These are phyloP conservation scores for Russula ochroleuca DNA, from an alignment of 768 basidiomycete species.

Conservation along the genomic window DNA sequence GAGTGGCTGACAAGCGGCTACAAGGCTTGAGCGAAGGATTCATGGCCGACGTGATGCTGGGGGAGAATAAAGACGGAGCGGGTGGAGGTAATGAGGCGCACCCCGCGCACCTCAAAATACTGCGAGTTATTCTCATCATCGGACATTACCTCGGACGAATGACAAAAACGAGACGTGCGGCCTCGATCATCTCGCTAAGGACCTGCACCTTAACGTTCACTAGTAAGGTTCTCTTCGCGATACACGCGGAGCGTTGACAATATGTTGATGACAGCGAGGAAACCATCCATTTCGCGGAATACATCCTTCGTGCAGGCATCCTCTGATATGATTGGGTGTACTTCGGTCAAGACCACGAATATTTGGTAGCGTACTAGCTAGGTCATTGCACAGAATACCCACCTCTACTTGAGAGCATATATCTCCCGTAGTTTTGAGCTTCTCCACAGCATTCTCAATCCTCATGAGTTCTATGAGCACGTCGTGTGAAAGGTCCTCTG, in stretches of 20 bases:
- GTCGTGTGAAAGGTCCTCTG: slow-evolving; percentile 71
- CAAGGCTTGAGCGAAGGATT: slow-evolving; percentile 57
- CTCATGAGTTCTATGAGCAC: slow-evolving; percentile 69
- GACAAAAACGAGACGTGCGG: slow-evolving; percentile 55
- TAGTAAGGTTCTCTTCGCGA: slow-evolving; percentile 34
- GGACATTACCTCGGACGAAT: slow-evolving; percentile 61
- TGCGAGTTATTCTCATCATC: slow-evolving; percentile 51
- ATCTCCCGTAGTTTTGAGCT: slow-evolving; percentile 56
- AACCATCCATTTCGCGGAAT: slow-evolving; percentile 80
- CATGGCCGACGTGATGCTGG: slow-evolving; percentile 59
- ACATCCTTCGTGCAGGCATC: slow-evolving; percentile 64
- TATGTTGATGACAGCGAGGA: slow-evolving; percentile 67
- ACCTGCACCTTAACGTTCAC: slow-evolving; percentile 40
- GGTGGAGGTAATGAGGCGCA: neutral
- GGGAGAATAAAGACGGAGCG: slow-evolving; percentile 4
- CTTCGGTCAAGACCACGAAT: slow-evolving; percentile 52
- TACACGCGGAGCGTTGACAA: slow-evolving; percentile 53
- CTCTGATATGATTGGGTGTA: slow-evolving; percentile 63
- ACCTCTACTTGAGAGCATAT: slow-evolving; percentile 51
- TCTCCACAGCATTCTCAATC: slow-evolving; percentile 62
- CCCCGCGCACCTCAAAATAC: slow-evolving; percentile 68
- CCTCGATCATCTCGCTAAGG: slow-evolving; percentile 44
- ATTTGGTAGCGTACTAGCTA: slow-evolving; percentile 3
- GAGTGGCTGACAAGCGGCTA: slow-evolving; percentile 48
- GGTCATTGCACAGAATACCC: slow-evolving; percentile 21